These are phyloP conservation scores for Pichia eremophila DNA, from an alignment of 805 yeast genomes.

Conservation along the genomic window DNA sequence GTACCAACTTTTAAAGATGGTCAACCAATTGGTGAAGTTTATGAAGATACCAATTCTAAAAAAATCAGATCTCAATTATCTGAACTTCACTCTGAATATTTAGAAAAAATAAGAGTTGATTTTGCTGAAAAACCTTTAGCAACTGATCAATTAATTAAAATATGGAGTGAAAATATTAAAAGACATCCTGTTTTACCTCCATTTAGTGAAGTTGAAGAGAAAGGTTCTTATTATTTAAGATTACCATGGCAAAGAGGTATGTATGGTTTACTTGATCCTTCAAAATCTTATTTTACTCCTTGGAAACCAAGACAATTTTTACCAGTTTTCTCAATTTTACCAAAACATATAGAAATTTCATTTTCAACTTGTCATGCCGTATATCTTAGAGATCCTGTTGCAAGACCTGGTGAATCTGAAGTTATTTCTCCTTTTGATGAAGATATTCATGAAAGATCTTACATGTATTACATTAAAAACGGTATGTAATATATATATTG, in stretches of 20 bases:
- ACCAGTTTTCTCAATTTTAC: constrained; percentile 86
- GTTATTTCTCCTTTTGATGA: constrained; percentile 83
- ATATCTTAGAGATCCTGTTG: constrained; percentile 94
- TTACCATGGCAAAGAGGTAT: constrained; percentile 78
- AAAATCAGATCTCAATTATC: constrained; percentile 26
- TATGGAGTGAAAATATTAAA: constrained; percentile 40
- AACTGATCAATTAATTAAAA: constrained; percentile 21
- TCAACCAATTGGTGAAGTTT: constrained; percentile 19
- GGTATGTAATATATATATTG: constrained; percentile 29
- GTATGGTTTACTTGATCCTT: constrained; percentile 71
- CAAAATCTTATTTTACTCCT: constrained; percentile 86
- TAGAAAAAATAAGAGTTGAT: constrained; percentile 25
- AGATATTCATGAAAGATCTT: constrained; percentile 84
- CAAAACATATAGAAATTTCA: constrained; percentile 85
- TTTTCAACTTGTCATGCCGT: constrained; percentile 92
- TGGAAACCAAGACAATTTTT: constrained; percentile 93
- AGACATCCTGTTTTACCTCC: constrained; percentile 33
- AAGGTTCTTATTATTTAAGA: constrained; percentile 31
- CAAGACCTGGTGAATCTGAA: constrained; percentile 94
- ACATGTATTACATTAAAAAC: constrained; percentile 82
- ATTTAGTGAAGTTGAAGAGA: constrained; percentile 25
- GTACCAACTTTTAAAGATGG: constrained; percentile 24
- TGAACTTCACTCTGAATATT: constrained; percentile 25
- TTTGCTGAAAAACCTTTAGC: constrained; percentile 18
- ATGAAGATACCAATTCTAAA: constrained; percentile 23